A percentile compares a stretch with the other conserved stretches of the same genome.
These are phyloP conservation scores for Lactarius vividus DNA, from an alignment of 768 basidiomycete genomes.

Conservation along the genomic window DNA sequence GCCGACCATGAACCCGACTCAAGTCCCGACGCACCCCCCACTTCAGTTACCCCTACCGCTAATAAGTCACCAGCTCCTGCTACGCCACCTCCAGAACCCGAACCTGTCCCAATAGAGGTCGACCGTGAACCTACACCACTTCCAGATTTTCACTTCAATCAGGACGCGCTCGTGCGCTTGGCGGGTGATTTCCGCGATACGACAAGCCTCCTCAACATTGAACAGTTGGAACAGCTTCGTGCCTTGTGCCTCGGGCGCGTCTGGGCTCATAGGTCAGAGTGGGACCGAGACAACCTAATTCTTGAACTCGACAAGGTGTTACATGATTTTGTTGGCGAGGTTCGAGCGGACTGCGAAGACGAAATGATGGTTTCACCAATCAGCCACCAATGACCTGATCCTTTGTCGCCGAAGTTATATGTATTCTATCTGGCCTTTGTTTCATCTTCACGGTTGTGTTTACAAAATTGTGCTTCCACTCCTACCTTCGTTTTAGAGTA, in stretches of 20 bases:
- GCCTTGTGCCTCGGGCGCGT: constrained; percentile 75
- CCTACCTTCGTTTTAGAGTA: constrained; percentile 5
- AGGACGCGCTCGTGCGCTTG: constrained; percentile 48
- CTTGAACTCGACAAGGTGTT: constrained; percentile 56
- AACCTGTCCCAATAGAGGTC: constrained; percentile 46
- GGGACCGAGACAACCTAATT: constrained; percentile 74
- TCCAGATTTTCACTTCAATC: constrained; percentile 73
- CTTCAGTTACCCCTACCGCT: neutral
- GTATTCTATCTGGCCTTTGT: constrained; percentile 21
- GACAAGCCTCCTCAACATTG: constrained; percentile 68
- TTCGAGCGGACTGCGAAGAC: constrained; percentile 35
- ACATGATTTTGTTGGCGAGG: constrained; percentile 64
- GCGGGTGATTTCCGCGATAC: constrained; percentile 45
- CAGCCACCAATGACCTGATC: constrained; percentile 2
- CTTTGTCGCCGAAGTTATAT: constrained; percentile 20
- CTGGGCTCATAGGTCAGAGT: constrained; percentile 80
- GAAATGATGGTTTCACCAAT: constrained; percentile 13
- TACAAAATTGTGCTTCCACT: constrained; percentile 6
- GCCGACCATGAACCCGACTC: neutral
- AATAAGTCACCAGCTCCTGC: constrained; percentile 22
- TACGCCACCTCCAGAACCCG: constrained; percentile 29
- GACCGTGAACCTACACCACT: constrained; percentile 66
- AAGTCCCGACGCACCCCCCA: neutral
- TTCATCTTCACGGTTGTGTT: neutral
- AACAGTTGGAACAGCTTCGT: constrained; percentile 91